Evolutionary conservation across 2,329 filamentous ascomycete genomes (phyloP).

Genomic region (Monosporascus sp.): DNA sequence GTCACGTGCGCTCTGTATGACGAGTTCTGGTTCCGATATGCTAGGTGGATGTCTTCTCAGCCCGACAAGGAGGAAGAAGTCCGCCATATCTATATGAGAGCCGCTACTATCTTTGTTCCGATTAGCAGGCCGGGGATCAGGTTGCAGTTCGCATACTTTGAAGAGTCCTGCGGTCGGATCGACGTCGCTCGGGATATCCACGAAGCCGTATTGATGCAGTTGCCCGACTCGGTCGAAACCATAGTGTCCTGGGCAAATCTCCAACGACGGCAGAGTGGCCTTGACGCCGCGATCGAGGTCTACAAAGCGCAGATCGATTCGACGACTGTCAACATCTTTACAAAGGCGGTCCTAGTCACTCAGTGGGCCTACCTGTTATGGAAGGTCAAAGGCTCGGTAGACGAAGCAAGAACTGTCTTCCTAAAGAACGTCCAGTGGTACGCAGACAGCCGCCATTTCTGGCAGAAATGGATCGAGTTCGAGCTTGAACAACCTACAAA

Average conservation of each 20-base stretch:
- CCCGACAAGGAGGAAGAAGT: constrained; percentile 80
- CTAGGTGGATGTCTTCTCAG: constrained; percentile 84
- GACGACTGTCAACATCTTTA: constrained; percentile 64
- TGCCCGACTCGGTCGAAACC: constrained; percentile 81
- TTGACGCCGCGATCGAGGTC: constrained; percentile 78
- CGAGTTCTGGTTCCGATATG: constrained; percentile 97
- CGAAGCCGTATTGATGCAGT: constrained; percentile 65
- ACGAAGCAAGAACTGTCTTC: constrained; percentile 80
- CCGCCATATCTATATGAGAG: constrained; percentile 85
- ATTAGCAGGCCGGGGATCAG: constrained; percentile 79
- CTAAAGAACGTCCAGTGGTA: constrained; percentile 78
- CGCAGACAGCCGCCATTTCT: constrained; percentile 80
- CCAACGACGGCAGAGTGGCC: constrained; percentile 73
- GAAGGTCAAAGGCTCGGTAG: constrained; percentile 76
- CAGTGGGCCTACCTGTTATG: constrained; percentile 85
- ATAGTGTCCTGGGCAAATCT: constrained; percentile 85
- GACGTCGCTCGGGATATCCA: constrained; percentile 82
- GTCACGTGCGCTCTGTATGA: constrained; percentile 93
- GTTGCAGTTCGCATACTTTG: constrained; percentile 89
- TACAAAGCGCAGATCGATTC: constrained; percentile 78
- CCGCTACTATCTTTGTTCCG: constrained; percentile 78
- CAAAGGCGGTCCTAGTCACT: constrained; percentile 80
- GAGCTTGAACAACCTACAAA: constrained; percentile 78
- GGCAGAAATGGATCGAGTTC: constrained; percentile 82
- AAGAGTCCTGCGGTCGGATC: constrained; percentile 74